phyloP scores from a whole-genome alignment of 495 filamentous ascomycete species.

The Pseudomonodictys pantanalensis region DNA sequence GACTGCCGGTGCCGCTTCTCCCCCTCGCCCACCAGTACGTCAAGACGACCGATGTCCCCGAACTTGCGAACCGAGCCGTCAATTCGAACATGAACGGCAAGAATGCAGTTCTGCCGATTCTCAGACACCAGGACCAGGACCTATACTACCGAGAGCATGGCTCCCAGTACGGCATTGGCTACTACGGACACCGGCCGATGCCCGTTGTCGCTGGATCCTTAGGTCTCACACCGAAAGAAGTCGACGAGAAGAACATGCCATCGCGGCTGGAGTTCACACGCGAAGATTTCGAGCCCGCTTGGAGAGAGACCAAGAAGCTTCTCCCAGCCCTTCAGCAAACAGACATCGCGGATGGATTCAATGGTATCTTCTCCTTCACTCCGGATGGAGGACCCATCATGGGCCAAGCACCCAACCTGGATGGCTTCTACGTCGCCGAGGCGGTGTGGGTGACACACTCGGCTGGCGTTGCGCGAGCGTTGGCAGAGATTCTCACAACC shows the following conservation, averaged over 20 bases:
- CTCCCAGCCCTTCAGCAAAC: slow-evolving; percentile 45
- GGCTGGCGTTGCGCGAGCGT: slow-evolving; percentile 51
- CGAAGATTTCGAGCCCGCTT: slow-evolving; percentile 52
- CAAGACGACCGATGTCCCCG: slow-evolving; percentile 47
- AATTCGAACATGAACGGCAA: slow-evolving; percentile 40
- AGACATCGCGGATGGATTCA: slow-evolving; percentile 51
- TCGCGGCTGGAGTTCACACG: slow-evolving; percentile 50
- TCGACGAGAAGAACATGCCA: slow-evolving; percentile 53
- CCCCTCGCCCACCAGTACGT: slow-evolving; percentile 54
- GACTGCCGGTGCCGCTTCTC: slow-evolving; percentile 31
- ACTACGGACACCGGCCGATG: slow-evolving; percentile 54
- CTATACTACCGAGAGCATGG: slow-evolving; percentile 56
- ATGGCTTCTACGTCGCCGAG: slow-evolving; percentile 54
- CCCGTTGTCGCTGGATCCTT: slow-evolving; percentile 47
- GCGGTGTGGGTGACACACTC: slow-evolving; percentile 57
- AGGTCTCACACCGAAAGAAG: slow-evolving; percentile 45
- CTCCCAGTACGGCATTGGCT: slow-evolving; percentile 52
- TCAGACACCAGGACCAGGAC: slow-evolving; percentile 53
- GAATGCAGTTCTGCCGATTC: slow-evolving; percentile 48
- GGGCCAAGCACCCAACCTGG: slow-evolving; percentile 48
- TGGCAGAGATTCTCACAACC: slow-evolving; percentile 50
- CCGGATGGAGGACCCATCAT: slow-evolving; percentile 52
- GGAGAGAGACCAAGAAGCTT: slow-evolving; percentile 47
- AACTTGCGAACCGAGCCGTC: slow-evolving; percentile 23
- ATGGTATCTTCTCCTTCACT: slow-evolving; percentile 55